Percentiles rank a stretch among this genome's conserved stretches.
Evolutionary conservation across 441 rosid genomes (phyloP).

Genomic region (Francoa sonchifolia): DNA sequence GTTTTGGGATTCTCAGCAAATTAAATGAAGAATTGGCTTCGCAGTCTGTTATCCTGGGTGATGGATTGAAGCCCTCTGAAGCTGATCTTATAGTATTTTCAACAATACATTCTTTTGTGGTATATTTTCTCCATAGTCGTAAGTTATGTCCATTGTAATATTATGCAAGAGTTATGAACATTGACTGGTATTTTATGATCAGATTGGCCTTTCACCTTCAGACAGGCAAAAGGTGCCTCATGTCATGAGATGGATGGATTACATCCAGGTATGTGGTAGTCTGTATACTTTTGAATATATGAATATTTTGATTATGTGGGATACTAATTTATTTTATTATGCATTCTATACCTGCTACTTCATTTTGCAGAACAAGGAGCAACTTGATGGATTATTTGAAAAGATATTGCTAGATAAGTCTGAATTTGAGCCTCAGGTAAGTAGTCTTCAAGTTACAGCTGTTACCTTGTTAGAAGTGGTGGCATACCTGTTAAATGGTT

Average conservation of each 20-base stretch:
- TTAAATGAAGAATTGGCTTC: conserved; percentile 51
- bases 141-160: too few species aligned
- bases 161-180: too few species aligned
- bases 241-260: conserved; percentile 80
- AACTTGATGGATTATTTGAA: conserved; percentile 32
- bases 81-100: conserved; percentile 67
- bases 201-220: conserved; percentile 43
- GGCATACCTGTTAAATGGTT: not conserved
- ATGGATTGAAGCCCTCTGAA: conserved; percentile 62
- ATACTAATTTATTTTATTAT: not conserved
- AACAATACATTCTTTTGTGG: conserved; percentile 54
- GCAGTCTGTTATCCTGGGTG: conserved; percentile 56
- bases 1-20: conserved; percentile 29
- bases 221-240: conserved; percentile 46
- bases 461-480: not conserved
- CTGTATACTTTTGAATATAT: too few species aligned
- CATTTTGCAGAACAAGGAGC: conserved; percentile 41
- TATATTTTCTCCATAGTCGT: conserved; percentile 22
- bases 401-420: conserved; percentile 42
- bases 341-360: conserved; percentile 4
- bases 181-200: conserved; percentile 14
- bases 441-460: conserved; percentile 5
- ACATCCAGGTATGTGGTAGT: conserved; percentile 50
- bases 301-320: too few species aligned
- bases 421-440: conserved; percentile 47